A percentile compares a stretch with the other conserved stretches of the same genome.
These are phyloP conservation scores for Curvularia hawaiiensis DNA, from an alignment of 2,329 filamentous ascomycete genomes.

Conservation along the genomic window DNA sequence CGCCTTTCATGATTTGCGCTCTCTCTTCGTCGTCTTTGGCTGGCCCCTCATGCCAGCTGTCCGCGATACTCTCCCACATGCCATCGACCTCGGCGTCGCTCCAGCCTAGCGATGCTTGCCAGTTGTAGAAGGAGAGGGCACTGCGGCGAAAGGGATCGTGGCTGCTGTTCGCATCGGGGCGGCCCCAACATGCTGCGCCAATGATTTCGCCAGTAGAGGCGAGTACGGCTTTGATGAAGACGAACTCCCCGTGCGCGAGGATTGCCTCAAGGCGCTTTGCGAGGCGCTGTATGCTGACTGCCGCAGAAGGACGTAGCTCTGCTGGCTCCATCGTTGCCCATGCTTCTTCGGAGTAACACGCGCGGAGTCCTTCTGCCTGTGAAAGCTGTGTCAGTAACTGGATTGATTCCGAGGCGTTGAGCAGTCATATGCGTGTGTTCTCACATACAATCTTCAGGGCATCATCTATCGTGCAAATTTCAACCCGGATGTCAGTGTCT, in stretches of 20 bases:
- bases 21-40: constrained; percentile 26
- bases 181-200: constrained; percentile 38
- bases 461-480: constrained; percentile 26
- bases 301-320: constrained; percentile 16
- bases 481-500: constrained; percentile 25
- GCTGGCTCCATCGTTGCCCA: constrained; percentile 34
- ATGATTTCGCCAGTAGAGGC: constrained; percentile 25
- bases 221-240: constrained; percentile 38
- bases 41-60: constrained; percentile 30
- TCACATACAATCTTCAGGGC: constrained; percentile 28
- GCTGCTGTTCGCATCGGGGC: constrained; percentile 19
- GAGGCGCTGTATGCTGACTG: constrained; percentile 25
- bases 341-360: constrained; percentile 25
- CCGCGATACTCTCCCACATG: constrained; percentile 27
- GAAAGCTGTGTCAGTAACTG: neutral
- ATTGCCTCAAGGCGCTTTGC: constrained; percentile 28
- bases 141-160: constrained; percentile 28
- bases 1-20: constrained; percentile 19
- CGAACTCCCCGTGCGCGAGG: constrained; percentile 20
- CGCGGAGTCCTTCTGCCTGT: constrained; percentile 40
- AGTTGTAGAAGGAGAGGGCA: constrained; percentile 30
- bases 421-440: neutral
- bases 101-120: constrained; percentile 27
- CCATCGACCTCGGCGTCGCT: constrained; percentile 33
- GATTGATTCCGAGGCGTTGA: neutral